phyloP scores from a whole-genome alignment of 805 yeast species.

The Grigorovia humatica region DNA sequence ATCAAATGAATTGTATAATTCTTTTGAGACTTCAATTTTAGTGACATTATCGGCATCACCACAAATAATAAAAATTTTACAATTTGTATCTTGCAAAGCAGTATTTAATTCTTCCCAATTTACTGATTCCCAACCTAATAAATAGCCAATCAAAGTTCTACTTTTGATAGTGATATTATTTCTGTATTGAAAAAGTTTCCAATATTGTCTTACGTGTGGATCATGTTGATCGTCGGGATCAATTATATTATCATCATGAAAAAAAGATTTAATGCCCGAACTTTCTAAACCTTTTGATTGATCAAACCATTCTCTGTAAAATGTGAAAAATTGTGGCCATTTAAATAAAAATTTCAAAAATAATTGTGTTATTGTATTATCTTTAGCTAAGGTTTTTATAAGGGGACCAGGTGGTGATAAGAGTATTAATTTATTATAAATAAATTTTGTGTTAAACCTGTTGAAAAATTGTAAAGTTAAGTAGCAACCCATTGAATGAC shows the following conservation, averaged over 20 bases:
- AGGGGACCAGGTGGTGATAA: slow-evolving; percentile 39
- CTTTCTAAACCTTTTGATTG: slow-evolving; percentile 24
- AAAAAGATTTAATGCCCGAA: slow-evolving; percentile 23
- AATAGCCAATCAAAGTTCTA: slow-evolving; percentile 19
- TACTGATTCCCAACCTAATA: slow-evolving; percentile 24
- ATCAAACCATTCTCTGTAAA: slow-evolving; percentile 22
- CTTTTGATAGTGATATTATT: slow-evolving; percentile 24
- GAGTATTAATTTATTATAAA: slow-evolving; percentile 28
- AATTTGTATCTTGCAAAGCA: not conserved
- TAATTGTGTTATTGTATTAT: slow-evolving; percentile 8
- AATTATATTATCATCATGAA: slow-evolving; percentile 6
- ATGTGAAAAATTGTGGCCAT: slow-evolving; percentile 21
- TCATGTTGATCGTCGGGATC: slow-evolving; percentile 5
- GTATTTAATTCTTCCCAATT: slow-evolving; percentile 14
- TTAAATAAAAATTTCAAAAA: slow-evolving; percentile 9
- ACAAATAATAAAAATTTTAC: slow-evolving; percentile 10
- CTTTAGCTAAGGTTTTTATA: slow-evolving; percentile 11
- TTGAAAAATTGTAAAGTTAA: slow-evolving; percentile 38
- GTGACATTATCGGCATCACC: slow-evolving; percentile 22
- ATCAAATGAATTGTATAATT: slow-evolving; percentile 4
- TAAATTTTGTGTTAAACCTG: slow-evolving; percentile 14
- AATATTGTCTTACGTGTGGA: slow-evolving; percentile 6
- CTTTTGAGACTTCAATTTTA: slow-evolving; percentile 9
- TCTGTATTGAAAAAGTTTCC: slow-evolving; percentile 22
- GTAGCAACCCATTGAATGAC: slow-evolving; percentile 70